phyloP scores from a whole-genome alignment of 2,329 filamentous ascomycete species.

The Colletotrichum graminicola region DNA sequence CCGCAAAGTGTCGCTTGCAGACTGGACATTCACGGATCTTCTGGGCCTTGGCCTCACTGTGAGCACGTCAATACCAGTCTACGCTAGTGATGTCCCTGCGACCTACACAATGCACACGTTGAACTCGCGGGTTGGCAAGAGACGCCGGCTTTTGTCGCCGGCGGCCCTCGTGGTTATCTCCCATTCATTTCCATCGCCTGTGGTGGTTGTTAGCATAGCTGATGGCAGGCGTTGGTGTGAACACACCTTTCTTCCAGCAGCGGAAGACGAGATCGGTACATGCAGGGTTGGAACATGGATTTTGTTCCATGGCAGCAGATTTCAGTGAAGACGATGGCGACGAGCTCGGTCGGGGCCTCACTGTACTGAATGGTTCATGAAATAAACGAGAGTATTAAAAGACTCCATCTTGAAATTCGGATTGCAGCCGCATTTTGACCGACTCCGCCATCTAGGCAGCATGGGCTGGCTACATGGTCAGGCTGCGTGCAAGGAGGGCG shows the following conservation, averaged over 20 bases:
- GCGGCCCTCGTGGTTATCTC: no score
- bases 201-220: background rate
- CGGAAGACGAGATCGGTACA: slow-evolving; percentile 17
- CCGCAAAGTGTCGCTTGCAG: slow-evolving; percentile 46
- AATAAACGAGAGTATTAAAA: background rate
- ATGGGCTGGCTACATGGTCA: slow-evolving; percentile 19
- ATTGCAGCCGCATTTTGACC: slow-evolving; percentile 1
- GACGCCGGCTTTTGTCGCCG: background rate
- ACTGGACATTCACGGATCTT: slow-evolving; percentile 46
- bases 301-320: background rate
- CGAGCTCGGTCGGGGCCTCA: background rate
- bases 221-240: no score
- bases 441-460: slow-evolving; percentile 5
- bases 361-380: background rate
- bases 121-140: slow-evolving; percentile 6
- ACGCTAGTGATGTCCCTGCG: no score
- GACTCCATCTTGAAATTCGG: slow-evolving; percentile 1
- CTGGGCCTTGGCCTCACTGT: slow-evolving; percentile 50
- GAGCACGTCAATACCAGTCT: background rate
- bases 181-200: slow-evolving; percentile 2
- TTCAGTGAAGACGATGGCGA: background rate
- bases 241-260: slow-evolving; percentile 35
- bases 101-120: slow-evolving; percentile 37
- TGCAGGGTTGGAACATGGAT: background rate
- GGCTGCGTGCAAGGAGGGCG: background rate